These are phyloP conservation scores for Aspergillus asperescens DNA, from an alignment of 495 filamentous ascomycete genomes.

Conservation along the genomic window DNA sequence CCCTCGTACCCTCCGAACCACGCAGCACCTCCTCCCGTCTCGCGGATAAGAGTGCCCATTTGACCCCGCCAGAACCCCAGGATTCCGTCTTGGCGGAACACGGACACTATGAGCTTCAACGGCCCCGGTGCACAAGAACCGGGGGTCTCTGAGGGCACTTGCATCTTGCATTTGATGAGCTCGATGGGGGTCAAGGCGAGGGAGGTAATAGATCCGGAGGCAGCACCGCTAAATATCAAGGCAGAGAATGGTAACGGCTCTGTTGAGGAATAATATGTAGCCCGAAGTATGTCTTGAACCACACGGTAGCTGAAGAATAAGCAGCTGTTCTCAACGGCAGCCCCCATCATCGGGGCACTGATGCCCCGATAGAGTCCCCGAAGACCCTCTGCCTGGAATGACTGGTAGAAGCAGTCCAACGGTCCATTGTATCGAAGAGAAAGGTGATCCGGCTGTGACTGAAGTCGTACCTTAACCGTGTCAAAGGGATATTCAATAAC, in stretches of 20 bases:
- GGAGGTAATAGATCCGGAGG: slow-evolving; percentile 85
- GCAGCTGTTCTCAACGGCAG: slow-evolving; percentile 87
- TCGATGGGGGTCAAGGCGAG: slow-evolving; percentile 92
- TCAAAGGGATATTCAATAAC: slow-evolving; percentile 98
- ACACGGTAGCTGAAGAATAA: slow-evolving; percentile 85
- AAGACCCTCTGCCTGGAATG: slow-evolving; percentile 64
- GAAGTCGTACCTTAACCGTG: slow-evolving; percentile 81
- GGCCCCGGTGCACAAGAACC: slow-evolving; percentile 42
- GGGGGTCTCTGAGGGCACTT: slow-evolving; percentile 56
- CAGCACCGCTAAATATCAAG: slow-evolving; percentile 70
- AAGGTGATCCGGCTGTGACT: slow-evolving; percentile 71
- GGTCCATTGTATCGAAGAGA: slow-evolving; percentile 83
- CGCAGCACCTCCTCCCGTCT: slow-evolving; percentile 85
- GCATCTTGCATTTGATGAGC: slow-evolving; percentile 97
- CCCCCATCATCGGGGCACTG: slow-evolving; percentile 82
- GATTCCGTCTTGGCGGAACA: slow-evolving; percentile 76
- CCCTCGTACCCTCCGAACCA: slow-evolving; percentile 97
- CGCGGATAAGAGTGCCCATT: slow-evolving; percentile 84
- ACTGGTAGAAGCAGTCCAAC: slow-evolving; percentile 88
- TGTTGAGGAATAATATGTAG: slow-evolving; percentile 44
- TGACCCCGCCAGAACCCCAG: slow-evolving; percentile 94
- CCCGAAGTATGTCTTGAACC: slow-evolving; percentile 62
- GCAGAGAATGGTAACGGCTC: slow-evolving; percentile 64
- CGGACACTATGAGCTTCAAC: slow-evolving; percentile 60
- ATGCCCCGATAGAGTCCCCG: slow-evolving; percentile 87